Evolutionary conservation across 305 asterid genomes (phyloP), one percentile per base, ranked within the genome.

Genomic region (Fraxinus greggii): DNA sequence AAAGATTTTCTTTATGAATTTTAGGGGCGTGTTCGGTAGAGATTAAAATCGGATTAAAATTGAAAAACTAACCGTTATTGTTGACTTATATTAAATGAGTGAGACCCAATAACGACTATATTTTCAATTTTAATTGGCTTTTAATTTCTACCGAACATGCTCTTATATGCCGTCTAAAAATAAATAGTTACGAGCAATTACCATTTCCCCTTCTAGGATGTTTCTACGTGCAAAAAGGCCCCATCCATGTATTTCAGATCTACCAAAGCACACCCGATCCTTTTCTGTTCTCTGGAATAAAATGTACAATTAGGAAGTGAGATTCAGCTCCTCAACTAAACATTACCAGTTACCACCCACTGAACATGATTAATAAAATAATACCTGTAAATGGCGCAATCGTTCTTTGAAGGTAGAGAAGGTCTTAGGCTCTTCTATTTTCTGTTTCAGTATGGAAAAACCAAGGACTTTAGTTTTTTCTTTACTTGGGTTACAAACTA

Each of bases 171-270:
- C 6, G 51, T 59, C 69, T 79, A 56, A 40, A 48, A 72, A 69
- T 72, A 80, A 78, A 26, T 21, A 78, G 56, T 70, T 17, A 74
- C 13, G 63, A 33, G 42, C 61, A 85, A 76, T 76, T 91, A 93
- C 99, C 99, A 94, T 94, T 85, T 96, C 99, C 86, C 99, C 99
- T 90, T 94, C 99, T 21, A 85, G 88, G 84, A 96, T 94, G 86
- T 90, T 82, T 86, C 93, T 88, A 80, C 97, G 93, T 28, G 99
- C 98, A 89, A 96, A 96, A 48, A 96, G 93, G 82, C 99, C 99
- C 99, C 99, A 94, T 76, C 98, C 94, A 76, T 96, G 99, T 80
- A 96, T 94, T 82, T 90, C 98, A 72, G 99, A 96, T 90, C 93
- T 90, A 86, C 99, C 99, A 90, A 96, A 96, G 92, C 97, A 92